Percentiles rank a stretch among this genome's conserved stretches.
phyloP scores from a whole-genome alignment of 139 green algal genomes.

The Axilococcus clingmanii region DNA sequence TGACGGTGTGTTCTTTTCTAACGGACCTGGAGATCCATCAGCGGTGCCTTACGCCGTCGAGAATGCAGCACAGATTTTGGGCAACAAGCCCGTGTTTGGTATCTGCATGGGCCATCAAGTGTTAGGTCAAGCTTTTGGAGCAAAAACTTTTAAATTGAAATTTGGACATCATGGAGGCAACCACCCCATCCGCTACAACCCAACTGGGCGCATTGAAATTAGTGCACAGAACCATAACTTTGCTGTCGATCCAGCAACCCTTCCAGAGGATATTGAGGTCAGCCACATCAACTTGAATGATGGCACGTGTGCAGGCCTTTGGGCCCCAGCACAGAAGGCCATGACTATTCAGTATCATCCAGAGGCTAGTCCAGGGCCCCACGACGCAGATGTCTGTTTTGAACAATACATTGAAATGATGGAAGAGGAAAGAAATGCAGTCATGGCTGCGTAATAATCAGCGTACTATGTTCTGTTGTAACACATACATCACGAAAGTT shows the following conservation, averaged over 20 bases:
- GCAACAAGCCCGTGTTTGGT: conserved; percentile 95
- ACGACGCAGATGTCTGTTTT: conserved; percentile 95
- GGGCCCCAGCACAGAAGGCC: conserved; percentile 30
- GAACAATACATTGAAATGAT: conserved; percentile 81
- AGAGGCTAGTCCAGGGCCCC: conserved; percentile 90
- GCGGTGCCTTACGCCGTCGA: conserved; percentile 96
- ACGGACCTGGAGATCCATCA: conserved; percentile 90
- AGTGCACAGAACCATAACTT: conserved; percentile 99
- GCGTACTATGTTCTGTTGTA: too few relatives aligned
- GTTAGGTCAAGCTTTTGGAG: conserved; percentile 93
- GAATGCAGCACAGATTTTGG: conserved; percentile 81
- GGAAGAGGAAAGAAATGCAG: conserved; percentile 25
- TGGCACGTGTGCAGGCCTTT: conserved; percentile 89
- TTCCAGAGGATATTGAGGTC: conserved; percentile 75
- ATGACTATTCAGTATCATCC: conserved; percentile 99
- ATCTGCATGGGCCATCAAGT: conserved; percentile 99
- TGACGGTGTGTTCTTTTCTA: conserved; percentile 96
- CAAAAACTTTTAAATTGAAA: conserved; percentile 97
- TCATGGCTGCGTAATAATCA: too few relatives aligned
- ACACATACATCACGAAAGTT: too few relatives aligned
- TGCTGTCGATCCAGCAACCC: conserved; percentile 83
- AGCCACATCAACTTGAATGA: conserved; percentile 99
- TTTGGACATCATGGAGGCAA: conserved; percentile 99
- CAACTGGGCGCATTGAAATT: conserved; percentile 59
- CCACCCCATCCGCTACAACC: conserved; percentile 84